A percentile compares a stretch with the other conserved stretches of the same genome.
Conservation (phyloP, 139 green algal genomes). For the Coelastrella sp. region DNA sequence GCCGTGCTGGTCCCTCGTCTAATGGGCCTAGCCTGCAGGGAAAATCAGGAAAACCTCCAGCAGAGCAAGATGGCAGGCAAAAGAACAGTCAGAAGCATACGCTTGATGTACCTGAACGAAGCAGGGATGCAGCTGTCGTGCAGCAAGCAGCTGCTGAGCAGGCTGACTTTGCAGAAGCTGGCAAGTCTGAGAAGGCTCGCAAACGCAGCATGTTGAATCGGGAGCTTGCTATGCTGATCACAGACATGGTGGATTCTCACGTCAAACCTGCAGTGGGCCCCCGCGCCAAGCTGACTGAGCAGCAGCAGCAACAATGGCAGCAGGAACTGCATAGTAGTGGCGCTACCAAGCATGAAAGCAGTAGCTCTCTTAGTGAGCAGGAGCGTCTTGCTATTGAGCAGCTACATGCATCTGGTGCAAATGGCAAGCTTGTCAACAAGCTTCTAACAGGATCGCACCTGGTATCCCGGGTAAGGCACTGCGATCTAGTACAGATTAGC, state of each 20-base stretch:
- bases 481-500: too few species aligned
- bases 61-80: neutral
- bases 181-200: neutral
- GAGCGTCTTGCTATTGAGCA: slow-evolving; percentile 27
- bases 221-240: slow-evolving; percentile 41
- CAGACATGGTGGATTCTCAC: slow-evolving; percentile 42
- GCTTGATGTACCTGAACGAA: neutral
- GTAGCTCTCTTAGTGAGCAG: slow-evolving; percentile 26
- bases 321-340: slow-evolving; percentile 2
- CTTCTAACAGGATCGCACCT: neutral
- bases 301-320: too few species aligned
- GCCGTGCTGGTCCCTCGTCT: slow-evolving; percentile 42
- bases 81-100: neutral
- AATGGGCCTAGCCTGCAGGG: neutral
- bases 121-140: neutral
- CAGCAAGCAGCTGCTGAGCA: slow-evolving; percentile 6
- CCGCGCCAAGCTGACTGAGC: neutral
- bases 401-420: slow-evolving; percentile 20
- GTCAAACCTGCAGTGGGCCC: neutral
- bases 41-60: neutral
- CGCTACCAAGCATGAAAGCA: slow-evolving; percentile 19
- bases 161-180: neutral
- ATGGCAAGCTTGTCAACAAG: slow-evolving; percentile 40
- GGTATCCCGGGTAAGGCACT: neutral
- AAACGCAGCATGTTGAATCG: slow-evolving; percentile 39